These are phyloP conservation scores for Capronia americana DNA, from an alignment of 2,329 filamentous ascomycete species.

Conservation along the genomic window DNA sequence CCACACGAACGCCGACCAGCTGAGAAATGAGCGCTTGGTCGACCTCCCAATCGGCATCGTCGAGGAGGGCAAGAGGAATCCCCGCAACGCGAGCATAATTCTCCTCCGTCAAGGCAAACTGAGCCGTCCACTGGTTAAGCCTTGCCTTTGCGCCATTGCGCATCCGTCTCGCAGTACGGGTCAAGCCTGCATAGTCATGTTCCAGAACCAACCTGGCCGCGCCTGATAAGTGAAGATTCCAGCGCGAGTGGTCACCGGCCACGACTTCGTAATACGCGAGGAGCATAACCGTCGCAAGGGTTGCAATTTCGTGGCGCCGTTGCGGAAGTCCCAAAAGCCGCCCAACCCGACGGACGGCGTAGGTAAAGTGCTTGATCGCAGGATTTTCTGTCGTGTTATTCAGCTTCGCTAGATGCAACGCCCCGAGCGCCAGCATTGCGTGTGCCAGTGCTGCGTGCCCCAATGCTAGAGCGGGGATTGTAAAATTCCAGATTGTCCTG, in stretches of 20 bases:
- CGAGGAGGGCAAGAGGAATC: conserved; percentile 51
- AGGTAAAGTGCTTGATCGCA: conserved; percentile 89
- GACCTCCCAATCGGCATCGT: conserved; percentile 55
- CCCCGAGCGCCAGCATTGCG: conserved; percentile 85
- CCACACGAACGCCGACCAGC: conserved; percentile 63
- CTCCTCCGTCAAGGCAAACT: conserved; percentile 40
- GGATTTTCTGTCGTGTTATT: conserved; percentile 76
- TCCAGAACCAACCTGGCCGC: conserved; percentile 77
- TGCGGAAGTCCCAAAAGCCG: conserved; percentile 73
- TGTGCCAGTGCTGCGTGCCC: conserved; percentile 87
- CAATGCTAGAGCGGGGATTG: conserved; percentile 81
- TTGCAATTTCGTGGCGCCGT: conserved; percentile 76
- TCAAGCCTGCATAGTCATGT: conserved; percentile 77
- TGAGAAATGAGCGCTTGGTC: conserved; percentile 64
- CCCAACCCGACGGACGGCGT: conserved; percentile 78
- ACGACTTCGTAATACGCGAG: conserved; percentile 94
- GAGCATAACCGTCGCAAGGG: conserved; percentile 84
- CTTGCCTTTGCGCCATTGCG: conserved; percentile 58
- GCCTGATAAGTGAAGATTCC: conserved; percentile 90
- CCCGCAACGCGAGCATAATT: conserved; percentile 42
- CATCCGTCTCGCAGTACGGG: conserved; percentile 70
- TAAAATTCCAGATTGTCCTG: conserved; percentile 70
- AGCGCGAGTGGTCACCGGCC: conserved; percentile 92
- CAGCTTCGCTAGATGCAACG: conserved; percentile 84
- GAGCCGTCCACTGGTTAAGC: conserved; percentile 42